These are phyloP conservation scores for Tolypocladium paradoxum DNA, from an alignment of 2,329 filamentous ascomycete species.

Conservation along the genomic window DNA sequence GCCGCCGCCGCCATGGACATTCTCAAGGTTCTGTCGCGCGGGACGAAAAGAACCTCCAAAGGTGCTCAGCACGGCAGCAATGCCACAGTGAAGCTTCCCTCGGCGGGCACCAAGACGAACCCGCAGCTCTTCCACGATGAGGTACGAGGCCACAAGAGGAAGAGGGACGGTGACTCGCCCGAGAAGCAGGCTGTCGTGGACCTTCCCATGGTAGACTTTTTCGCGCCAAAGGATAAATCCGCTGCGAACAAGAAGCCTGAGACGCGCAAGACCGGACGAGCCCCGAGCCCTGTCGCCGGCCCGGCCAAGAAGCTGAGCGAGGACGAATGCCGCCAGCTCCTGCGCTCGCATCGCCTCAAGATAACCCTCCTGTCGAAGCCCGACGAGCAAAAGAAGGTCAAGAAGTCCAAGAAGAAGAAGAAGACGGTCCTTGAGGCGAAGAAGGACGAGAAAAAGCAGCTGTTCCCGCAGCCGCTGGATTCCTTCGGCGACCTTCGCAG, in stretches of 20 bases:
- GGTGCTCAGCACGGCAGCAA: slow-evolving; percentile 16
- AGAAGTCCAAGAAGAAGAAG: slow-evolving; percentile 44
- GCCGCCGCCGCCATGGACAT: slow-evolving; percentile 48
- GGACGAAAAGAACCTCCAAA: slow-evolving; percentile 46
- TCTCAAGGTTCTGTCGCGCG: slow-evolving; percentile 60
- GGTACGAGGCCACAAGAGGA: slow-evolving; percentile 42
- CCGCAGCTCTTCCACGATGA: slow-evolving; percentile 60
- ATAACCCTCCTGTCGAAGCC: slow-evolving; percentile 59
- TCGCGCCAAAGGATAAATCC: slow-evolving; percentile 34
- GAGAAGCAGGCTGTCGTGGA: slow-evolving; percentile 16
- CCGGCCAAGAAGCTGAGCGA: slow-evolving; percentile 40
- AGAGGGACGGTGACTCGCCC: slow-evolving; percentile 32
- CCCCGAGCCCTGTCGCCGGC: slow-evolving; percentile 14
- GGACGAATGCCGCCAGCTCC: slow-evolving; percentile 60
- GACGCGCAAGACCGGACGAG: slow-evolving; percentile 11
- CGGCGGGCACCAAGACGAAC: slow-evolving; percentile 51
- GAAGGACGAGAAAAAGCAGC: slow-evolving; percentile 44
- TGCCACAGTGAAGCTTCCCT: slow-evolving; percentile 42
- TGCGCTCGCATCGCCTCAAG: slow-evolving; percentile 77
- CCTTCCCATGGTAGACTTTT: slow-evolving; percentile 46
- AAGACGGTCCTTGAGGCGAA: slow-evolving; percentile 33
- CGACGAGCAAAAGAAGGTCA: slow-evolving; percentile 30
- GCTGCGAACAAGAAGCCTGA: slow-evolving; percentile 19
- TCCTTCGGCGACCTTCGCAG: slow-evolving; percentile 64
- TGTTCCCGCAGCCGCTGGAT: slow-evolving; percentile 72